Evolutionary conservation across 1,139 yeast genomes (phyloP).

Genomic region (Magnusiomyces clavatus): DNA sequence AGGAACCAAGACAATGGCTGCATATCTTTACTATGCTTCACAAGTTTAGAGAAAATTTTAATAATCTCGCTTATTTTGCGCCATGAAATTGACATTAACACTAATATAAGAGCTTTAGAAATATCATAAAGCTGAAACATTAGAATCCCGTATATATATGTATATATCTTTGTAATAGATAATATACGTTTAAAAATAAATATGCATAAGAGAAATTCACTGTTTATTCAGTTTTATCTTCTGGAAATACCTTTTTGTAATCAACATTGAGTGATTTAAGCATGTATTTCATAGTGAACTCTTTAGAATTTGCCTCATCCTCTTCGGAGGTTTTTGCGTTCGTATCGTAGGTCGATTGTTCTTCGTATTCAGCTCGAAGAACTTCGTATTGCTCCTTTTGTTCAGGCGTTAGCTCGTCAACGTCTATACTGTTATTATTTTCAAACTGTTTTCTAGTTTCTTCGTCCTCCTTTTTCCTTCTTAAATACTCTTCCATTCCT

Average conservation of each 20-base stretch:
- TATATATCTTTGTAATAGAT: not conserved
- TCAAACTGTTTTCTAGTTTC: conserved; percentile 9
- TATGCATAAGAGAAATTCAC: not conserved
- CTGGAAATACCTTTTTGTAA: conserved; percentile 34
- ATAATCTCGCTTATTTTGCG: not conserved
- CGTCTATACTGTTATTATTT: conserved; percentile 29
- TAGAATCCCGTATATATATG: not conserved
- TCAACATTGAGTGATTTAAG: conserved; percentile 37
- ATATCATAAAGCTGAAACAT: not conserved
- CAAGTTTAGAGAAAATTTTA: not conserved
- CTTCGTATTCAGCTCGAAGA: conserved; percentile 22
- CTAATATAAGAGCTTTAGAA: too few relatives aligned
- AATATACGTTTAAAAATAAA: not conserved
- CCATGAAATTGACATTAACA: not conserved
- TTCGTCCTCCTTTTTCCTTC: conserved; percentile 31
- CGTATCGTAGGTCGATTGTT: conserved; percentile 24
- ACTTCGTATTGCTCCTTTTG: conserved; percentile 24
- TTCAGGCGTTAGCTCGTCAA: conserved; percentile 28
- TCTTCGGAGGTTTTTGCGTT: conserved; percentile 24
- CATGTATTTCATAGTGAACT: conserved; percentile 39
- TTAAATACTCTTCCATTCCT: conserved; percentile 38
- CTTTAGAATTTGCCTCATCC: conserved; percentile 25
- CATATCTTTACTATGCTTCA: conserved; percentile 83
- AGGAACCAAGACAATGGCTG: conserved; percentile 91
- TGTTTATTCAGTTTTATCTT: conserved; percentile 3